Conservation (phyloP, 2,329 filamentous ascomycete species). For the Dothideomycetes sp. region DNA sequence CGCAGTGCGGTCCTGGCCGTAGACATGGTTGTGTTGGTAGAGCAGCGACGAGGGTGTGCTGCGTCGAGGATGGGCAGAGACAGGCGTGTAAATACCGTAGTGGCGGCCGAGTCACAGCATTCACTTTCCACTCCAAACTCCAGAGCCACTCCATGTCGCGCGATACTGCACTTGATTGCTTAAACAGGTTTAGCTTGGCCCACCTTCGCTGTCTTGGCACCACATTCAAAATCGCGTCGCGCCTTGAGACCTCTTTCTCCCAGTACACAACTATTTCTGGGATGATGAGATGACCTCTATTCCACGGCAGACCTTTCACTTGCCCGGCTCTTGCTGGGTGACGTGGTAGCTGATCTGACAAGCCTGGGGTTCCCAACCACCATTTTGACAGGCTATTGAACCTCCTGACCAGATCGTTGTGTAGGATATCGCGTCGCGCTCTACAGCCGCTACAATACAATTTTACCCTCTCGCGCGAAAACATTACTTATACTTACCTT, state of each 20-base stretch:
- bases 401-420: constrained; percentile 35
- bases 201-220: background rate
- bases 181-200: background rate
- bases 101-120: background rate
- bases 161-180: background rate
- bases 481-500: no score
- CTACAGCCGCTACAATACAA: no score
- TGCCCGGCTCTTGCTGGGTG: constrained; percentile 27
- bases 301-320: constrained; percentile 37
- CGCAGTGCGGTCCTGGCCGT: constrained; percentile 28
- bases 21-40: constrained; percentile 25
- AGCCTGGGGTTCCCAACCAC: constrained; percentile 33
- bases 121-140: constrained; percentile 1
- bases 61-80: background rate
- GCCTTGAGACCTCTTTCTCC: constrained; percentile 25
- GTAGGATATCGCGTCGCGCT: constrained; percentile 9
- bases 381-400: constrained; percentile 34
- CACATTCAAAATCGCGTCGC: constrained; percentile 1
- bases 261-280: constrained; percentile 67
- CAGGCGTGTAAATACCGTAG: background rate
- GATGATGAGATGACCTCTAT: constrained; percentile 65
- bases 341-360: constrained; percentile 37
- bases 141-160: background rate
- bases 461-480: no score
- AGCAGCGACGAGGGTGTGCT: constrained; percentile 4